Percentiles rank a stretch among this genome's conserved stretches.
Conservation (phyloP, 768 basidiomycete species). For the Scleroderma bovista region DNA sequence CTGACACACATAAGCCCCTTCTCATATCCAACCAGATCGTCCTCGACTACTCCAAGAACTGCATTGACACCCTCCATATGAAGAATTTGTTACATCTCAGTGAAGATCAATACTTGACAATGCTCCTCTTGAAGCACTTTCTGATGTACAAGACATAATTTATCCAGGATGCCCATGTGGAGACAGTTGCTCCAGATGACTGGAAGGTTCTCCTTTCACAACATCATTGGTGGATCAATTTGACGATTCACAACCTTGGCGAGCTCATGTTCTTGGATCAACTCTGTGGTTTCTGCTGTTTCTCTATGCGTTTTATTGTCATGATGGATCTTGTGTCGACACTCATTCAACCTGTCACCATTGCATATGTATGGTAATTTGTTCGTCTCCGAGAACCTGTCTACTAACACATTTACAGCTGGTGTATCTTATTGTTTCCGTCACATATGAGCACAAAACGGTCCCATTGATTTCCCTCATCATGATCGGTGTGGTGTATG, state of each 20-base stretch:
- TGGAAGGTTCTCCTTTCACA: conserved; percentile 92
- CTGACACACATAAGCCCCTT: conserved; percentile 94
- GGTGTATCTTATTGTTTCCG: too few species aligned
- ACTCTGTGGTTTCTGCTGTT: conserved; percentile 99
- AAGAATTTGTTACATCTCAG: conserved; percentile 96
- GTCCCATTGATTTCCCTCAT: too few species aligned
- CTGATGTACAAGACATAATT: conserved; percentile 98
- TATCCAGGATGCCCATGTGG: conserved; percentile 99
- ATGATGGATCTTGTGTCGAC: conserved; percentile 98
- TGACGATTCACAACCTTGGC: conserved; percentile 95
- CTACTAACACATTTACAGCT: too few species aligned
- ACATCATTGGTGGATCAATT: conserved; percentile 99
- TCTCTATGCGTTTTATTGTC: conserved; percentile 99
- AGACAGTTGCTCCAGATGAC: conserved; percentile 96
- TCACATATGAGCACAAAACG: too few species aligned
- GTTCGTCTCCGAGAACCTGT: conserved; percentile 91
- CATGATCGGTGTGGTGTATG: too few species aligned
- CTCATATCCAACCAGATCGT: conserved; percentile 89
- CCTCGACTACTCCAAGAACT: conserved; percentile 96
- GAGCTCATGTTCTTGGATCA: conserved; percentile 93
- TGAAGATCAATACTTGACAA: conserved; percentile 98
- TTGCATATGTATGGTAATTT: too few species aligned
- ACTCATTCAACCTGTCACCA: conserved; percentile 91
- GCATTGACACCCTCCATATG: conserved; percentile 98
- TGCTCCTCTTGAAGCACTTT: conserved; percentile 97